A percentile compares a stretch with the other conserved stretches of the same genome.
Conservation (phyloP, 805 yeast genomes). For the Suhomyces prunicola region DNA sequence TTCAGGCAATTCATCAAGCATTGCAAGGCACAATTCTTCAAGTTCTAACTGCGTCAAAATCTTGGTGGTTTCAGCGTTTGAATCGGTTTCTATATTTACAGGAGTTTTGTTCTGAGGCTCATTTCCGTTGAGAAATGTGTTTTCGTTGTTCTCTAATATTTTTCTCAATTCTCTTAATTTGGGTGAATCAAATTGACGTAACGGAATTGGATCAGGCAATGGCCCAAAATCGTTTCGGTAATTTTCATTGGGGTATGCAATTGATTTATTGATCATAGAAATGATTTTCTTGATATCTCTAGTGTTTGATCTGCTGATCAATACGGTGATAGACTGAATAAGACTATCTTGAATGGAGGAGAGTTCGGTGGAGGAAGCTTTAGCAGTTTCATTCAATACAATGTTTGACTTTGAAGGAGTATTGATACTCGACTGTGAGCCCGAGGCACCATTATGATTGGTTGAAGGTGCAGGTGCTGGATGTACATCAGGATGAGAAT, state of each 20-base stretch:
- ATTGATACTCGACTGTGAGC: not conserved
- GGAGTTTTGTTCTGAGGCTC: not conserved
- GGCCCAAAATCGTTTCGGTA: constrained; percentile 63
- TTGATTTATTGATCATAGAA: constrained; percentile 41
- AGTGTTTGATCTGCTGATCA: constrained; percentile 14
- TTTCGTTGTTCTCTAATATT: constrained; percentile 36
- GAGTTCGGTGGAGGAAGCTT: constrained; percentile 21
- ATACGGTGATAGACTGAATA: constrained; percentile 13
- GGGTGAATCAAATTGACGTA: constrained; percentile 82
- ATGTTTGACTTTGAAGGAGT: constrained; percentile 1
- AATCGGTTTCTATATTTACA: constrained; percentile 3
- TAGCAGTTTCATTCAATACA: constrained; percentile 7
- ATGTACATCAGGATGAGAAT: constrained; percentile 4
- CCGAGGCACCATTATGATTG: not conserved
- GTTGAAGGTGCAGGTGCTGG: not conserved
- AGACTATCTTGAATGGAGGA: constrained; percentile 20
- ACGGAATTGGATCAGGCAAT: constrained; percentile 66
- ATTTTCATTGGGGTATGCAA: constrained; percentile 40
- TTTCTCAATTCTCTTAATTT: constrained; percentile 84
- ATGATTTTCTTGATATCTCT: constrained; percentile 39
- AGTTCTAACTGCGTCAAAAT: constrained; percentile 53
- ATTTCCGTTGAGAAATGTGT: constrained; percentile 6
- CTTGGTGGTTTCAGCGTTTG: constrained; percentile 11
- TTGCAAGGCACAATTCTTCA: constrained; percentile 77
- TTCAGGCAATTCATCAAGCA: constrained; percentile 87